Percentiles rank a stretch among this genome's conserved stretches.
Conservation (phyloP, 192 early-diverging fungal species). For the Phlyctochytrium arcticum region DNA sequence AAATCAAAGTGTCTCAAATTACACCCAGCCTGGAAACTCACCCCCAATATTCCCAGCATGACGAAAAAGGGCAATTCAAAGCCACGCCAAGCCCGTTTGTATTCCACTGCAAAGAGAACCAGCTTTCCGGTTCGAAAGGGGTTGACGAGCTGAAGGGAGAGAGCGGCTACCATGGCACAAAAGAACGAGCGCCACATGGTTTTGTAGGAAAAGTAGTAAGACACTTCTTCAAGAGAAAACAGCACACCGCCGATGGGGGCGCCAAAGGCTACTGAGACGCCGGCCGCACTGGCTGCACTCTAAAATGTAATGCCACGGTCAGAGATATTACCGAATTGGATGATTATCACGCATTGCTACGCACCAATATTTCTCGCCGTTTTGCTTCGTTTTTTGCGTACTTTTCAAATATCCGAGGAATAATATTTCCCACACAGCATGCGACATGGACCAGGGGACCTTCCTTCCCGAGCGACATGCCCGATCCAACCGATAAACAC, state of each 20-base stretch:
- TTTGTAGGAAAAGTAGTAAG: conserved; percentile 88
- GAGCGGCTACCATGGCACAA: conserved; percentile 92
- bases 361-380: conserved; percentile 42
- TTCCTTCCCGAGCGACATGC: conserved; percentile 56
- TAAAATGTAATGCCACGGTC: no score
- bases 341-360: no score
- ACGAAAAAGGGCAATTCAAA: conserved; percentile 74
- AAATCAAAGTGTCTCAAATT: no score
- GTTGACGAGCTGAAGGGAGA: conserved; percentile 68
- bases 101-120: conserved; percentile 91
- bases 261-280: conserved; percentile 97
- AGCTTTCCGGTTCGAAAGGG: conserved; percentile 96
- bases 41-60: conserved; percentile 76
- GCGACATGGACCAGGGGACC: conserved; percentile 95
- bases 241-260: conserved; percentile 89
- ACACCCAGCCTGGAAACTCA: conserved; percentile 33
- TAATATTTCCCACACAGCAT: conserved; percentile 87
- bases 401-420: conserved; percentile 70
- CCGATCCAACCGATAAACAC: conserved; percentile 40
- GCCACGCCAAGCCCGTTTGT: conserved; percentile 91
- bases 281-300: conserved; percentile 80
- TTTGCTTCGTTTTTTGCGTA: conserved; percentile 76
- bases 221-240: conserved; percentile 84
- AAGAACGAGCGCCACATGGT: conserved; percentile 98
- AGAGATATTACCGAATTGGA: no score